Evolutionary conservation across 352 stramenopile species (phyloP), one percentile per base, ranked within the genome.

Genomic region (Phytophthora cajani): DNA sequence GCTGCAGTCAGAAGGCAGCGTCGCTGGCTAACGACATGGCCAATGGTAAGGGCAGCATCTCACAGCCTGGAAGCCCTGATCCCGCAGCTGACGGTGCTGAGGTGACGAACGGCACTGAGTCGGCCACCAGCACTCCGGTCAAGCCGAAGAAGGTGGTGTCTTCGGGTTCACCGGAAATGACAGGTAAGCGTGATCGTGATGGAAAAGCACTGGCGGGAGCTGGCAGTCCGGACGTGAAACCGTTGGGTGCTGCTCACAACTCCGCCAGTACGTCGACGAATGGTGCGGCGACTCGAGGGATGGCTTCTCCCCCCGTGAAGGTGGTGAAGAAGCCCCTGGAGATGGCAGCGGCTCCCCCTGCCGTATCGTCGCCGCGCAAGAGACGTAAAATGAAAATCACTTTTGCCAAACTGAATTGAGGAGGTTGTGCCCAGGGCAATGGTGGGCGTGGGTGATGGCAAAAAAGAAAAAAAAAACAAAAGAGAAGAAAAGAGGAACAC

Each of bases 371-470:
- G 53, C 88, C 88, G 53, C 88, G 88, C 78, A 95, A 95, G 74
- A 84, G 88, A 84, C 88, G 88, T 89, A 95, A 95, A 90, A 95
- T 95, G 88, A 95, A 95, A 91, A 95, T 95, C 80, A 92, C 85
- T 79, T 95, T 95, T 90, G 80, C 72, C 69, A 93, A 95, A 91
- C 79, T 94, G 71, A 90, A 88, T 81, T 95, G 81, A 94, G 67
- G 53, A 79, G 62, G 61, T 73, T 82, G 71, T 72, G 51, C 76
- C 53, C 54, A 27, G 53, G 56, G 27, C 71, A 72, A 55, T 64
- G 59, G 55, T 70, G 73, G 30, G 51, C 58, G 54, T 69, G 61
- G 76, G 25, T 59, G 56, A 74, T 84, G 75, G 70, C 58, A 69
- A 81, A 80, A 87, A 74, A 68, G 38, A 17, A 44, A 44, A 44